A percentile compares a stretch with the other conserved stretches of the same genome.
These are phyloP conservation scores for Spongiforma sp. DNA, from an alignment of 1,284 basidiomycete genomes.

Conservation along the genomic window DNA sequence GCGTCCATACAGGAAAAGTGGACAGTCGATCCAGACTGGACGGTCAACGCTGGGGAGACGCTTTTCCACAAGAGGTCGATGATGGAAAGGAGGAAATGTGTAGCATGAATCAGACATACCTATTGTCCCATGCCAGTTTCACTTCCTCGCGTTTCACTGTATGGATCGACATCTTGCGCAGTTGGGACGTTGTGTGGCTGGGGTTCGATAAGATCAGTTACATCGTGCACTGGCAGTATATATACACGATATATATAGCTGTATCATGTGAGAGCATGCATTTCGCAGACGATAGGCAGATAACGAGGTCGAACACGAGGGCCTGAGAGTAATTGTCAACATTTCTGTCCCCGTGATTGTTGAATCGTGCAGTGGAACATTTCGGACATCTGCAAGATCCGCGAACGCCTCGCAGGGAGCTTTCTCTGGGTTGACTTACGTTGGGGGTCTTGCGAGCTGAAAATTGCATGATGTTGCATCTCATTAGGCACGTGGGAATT, in stretches of 20 bases:
- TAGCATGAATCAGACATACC: conserved; percentile 38
- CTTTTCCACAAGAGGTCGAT: conserved; percentile 37
- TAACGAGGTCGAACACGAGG: neutral
- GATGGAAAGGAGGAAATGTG: neutral
- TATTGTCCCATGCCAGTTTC: conserved; percentile 64
- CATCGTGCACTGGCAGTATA: conserved; percentile 10
- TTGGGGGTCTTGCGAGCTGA: no score
- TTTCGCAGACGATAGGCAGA: neutral
- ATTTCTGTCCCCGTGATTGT: neutral
- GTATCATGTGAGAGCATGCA: no score
- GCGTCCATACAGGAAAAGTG: no score
- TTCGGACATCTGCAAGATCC: no score
- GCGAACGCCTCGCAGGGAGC: no score
- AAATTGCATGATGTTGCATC: no score
- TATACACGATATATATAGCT: conserved; percentile 17
- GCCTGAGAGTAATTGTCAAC: neutral
- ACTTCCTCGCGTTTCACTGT: conserved; percentile 52
- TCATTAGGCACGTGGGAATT: no score
- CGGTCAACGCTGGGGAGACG: no score
- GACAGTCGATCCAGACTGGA: no score
- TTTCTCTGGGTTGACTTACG: no score
- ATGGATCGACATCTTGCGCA: conserved; percentile 62
- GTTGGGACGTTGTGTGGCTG: neutral
- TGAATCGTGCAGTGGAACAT: no score
- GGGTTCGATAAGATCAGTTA: neutral